A percentile compares a stretch with the other conserved stretches of the same genome.
These are phyloP conservation scores for Fusarium sp. DNA, from an alignment of 2,329 filamentous ascomycete species.

Conservation along the genomic window DNA sequence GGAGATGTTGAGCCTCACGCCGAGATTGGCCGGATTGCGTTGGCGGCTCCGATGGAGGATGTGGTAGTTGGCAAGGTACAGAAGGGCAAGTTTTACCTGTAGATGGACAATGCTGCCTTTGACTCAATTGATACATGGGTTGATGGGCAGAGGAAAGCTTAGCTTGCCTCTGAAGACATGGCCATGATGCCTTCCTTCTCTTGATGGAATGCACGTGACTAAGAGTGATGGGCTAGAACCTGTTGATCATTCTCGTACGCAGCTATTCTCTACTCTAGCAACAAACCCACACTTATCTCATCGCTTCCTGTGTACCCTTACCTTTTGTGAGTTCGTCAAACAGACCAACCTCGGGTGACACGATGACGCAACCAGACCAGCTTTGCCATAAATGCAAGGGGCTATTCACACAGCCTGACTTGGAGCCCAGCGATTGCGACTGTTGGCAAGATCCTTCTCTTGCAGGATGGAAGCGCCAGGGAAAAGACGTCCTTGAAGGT, in stretches of 20 bases:
- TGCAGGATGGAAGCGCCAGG: background rate
- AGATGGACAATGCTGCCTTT: background rate
- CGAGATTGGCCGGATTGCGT: background rate
- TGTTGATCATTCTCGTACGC: background rate
- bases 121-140: background rate
- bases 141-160: background rate
- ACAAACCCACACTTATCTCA: background rate
- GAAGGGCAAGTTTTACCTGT: background rate
- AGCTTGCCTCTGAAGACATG: background rate
- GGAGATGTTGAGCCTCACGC: background rate
- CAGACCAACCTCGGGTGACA: background rate
- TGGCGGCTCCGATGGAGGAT: background rate
- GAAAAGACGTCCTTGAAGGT: background rate
- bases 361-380: background rate
- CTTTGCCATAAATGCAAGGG: background rate
- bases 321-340: background rate
- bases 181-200: background rate
- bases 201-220: background rate
- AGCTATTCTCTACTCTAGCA: background rate
- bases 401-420: background rate
- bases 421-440: background rate
- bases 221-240: background rate
- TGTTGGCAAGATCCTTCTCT: background rate
- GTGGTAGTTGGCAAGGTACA: background rate
- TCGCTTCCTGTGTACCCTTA: background rate